Conservation (phyloP, 73 alveolate species). For the Symbiodinium pilosum region DNA sequence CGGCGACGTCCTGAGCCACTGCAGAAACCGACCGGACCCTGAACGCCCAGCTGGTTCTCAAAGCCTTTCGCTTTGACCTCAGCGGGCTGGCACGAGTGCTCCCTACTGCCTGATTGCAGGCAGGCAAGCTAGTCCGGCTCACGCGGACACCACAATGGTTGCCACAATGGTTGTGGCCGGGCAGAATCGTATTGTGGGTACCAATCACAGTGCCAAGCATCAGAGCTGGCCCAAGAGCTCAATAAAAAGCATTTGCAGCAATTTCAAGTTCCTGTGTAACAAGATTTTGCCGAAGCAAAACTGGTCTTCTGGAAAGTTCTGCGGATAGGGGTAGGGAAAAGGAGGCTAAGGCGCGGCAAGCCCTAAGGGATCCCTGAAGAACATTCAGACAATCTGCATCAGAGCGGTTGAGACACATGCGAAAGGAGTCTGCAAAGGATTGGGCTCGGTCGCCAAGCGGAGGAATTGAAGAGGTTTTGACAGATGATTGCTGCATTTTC, state of each 20-base stretch:
- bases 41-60: no score
- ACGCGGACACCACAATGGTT: neutral
- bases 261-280: neutral
- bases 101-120: neutral
- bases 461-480: neutral
- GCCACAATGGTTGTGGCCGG: neutral
- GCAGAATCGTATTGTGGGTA: neutral
- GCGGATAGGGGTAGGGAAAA: neutral
- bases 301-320: neutral
- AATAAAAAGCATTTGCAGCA: neutral
- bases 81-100: neutral
- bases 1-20: neutral
- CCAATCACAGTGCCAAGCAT: neutral
- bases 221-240: neutral
- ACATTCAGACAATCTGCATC: neutral
- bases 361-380: neutral
- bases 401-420: neutral
- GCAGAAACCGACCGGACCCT: no score
- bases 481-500: neutral
- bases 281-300: neutral
- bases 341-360: neutral
- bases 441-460: neutral
- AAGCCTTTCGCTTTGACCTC: no score
- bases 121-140: neutral
- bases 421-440: neutral